Percentiles rank a stretch among this genome's conserved stretches.
phyloP scores from a whole-genome alignment of 225 moss, liverwort and hornwort species.

The Takakia lepidozioides region DNA sequence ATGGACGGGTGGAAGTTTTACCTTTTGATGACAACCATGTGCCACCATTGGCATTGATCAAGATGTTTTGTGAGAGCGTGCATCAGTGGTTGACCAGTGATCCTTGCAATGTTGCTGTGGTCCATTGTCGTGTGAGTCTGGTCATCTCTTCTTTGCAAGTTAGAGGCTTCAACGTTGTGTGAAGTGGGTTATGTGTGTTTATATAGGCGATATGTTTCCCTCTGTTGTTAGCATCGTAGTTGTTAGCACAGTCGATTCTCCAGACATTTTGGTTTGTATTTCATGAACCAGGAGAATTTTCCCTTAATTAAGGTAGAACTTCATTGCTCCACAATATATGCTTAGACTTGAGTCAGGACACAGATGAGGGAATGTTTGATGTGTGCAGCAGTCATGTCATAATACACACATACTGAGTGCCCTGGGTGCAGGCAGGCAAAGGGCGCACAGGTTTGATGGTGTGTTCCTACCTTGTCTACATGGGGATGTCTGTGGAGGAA shows the following conservation, averaged over 20 bases:
- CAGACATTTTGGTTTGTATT: too few relatives aligned
- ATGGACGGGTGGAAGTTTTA: slow-evolving; percentile 39
- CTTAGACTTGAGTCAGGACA: too few relatives aligned
- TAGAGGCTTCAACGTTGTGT: too few relatives aligned
- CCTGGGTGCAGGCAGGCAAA: slow-evolving; percentile 41
- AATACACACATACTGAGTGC: not conserved
- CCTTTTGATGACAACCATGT: slow-evolving; percentile 59
- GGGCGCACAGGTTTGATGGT: slow-evolving; percentile 63
- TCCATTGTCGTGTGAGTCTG: slow-evolving; percentile 41
- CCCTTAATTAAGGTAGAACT: too few relatives aligned
- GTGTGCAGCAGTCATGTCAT: not conserved
- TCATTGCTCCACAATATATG: too few relatives aligned
- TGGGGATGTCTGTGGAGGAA: slow-evolving; percentile 42
- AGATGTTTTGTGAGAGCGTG: slow-evolving; percentile 52
- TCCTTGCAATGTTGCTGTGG: slow-evolving; percentile 40
- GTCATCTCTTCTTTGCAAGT: not conserved
- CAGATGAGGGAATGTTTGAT: too few relatives aligned
- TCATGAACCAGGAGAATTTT: too few relatives aligned
- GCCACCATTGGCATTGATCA: slow-evolving; percentile 40
- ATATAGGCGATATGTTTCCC: too few relatives aligned
- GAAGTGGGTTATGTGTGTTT: too few relatives aligned
- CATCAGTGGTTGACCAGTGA: slow-evolving; percentile 34
- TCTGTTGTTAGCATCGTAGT: too few relatives aligned
- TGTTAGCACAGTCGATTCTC: too few relatives aligned
- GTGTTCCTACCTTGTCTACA: slow-evolving; percentile 41